Conservation (phyloP, 139 green algal species). For the Haematococcus sp. region DNA sequence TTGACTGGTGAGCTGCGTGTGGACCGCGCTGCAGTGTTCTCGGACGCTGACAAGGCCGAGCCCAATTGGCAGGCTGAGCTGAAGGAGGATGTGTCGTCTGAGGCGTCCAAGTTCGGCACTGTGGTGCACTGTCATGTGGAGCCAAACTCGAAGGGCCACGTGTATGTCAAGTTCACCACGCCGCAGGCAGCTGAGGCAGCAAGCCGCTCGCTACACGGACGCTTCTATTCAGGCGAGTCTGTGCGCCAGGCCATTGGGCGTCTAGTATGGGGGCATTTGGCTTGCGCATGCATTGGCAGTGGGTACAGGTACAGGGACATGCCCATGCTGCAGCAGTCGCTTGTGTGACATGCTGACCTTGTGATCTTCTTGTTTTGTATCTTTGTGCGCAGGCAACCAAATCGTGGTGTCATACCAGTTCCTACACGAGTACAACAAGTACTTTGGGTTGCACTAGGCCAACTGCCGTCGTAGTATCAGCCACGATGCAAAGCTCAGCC, state of each 20-base stretch:
- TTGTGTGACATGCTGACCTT: too few species aligned
- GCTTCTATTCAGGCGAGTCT: slow-evolving; percentile 68
- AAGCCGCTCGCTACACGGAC: slow-evolving; percentile 76
- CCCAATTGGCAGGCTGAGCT: slow-evolving; percentile 89
- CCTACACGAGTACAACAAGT: slow-evolving; percentile 60
- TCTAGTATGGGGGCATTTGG: too few species aligned
- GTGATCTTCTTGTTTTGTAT: background rate
- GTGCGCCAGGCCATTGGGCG: too few species aligned
- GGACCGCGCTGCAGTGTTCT: slow-evolving; percentile 9
- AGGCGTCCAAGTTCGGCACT: slow-evolving; percentile 88
- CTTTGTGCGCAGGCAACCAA: slow-evolving; percentile 50
- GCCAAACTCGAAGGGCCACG: slow-evolving; percentile 83
- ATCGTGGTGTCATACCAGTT: slow-evolving; percentile 90
- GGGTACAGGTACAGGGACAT: background rate
- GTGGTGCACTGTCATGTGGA: slow-evolving; percentile 85
- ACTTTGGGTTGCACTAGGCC: slow-evolving; percentile 49
- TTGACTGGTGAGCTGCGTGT: background rate
- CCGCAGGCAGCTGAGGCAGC: slow-evolving; percentile 61
- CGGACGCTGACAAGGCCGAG: slow-evolving; percentile 37
- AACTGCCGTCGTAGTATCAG: too few species aligned
- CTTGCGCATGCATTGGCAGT: background rate
- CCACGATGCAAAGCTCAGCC: too few species aligned
- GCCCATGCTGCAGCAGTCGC: background rate
- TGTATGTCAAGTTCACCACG: slow-evolving; percentile 87
- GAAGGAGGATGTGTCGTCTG: slow-evolving; percentile 76